Percentiles rank a stretch among this genome's conserved stretches.
Conservation (phyloP, 305 asterid genomes). For the Plantago coronopus region DNA sequence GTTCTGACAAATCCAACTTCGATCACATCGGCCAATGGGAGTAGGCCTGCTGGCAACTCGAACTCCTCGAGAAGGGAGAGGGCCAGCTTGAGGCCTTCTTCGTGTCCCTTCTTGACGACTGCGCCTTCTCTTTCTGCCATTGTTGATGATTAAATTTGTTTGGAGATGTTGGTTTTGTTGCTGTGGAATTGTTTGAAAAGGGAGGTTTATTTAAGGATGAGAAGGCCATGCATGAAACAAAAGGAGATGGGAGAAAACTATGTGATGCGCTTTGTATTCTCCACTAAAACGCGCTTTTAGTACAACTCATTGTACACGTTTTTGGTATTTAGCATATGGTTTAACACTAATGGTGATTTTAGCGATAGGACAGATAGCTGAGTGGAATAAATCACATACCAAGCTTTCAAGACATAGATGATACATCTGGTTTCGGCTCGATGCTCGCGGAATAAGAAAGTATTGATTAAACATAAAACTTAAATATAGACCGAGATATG, state of each 20-base stretch:
- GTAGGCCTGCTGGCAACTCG: constrained; percentile 47
- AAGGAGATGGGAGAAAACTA: constrained; percentile 33
- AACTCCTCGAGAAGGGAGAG: constrained; percentile 39
- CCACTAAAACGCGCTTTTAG: constrained; percentile 23
- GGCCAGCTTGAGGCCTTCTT: constrained; percentile 43
- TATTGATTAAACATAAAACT: no score
- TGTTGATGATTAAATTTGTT: constrained; percentile 5
- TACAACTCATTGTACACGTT: constrained; percentile 6
- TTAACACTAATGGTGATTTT: constrained; percentile 1
- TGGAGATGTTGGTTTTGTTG: not conserved
- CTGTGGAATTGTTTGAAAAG: not conserved
- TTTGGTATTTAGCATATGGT: constrained; percentile 10
- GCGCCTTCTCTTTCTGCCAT: constrained; percentile 53
- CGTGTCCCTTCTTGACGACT: constrained; percentile 39
- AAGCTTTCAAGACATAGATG: not conserved
- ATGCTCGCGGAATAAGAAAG: no score
- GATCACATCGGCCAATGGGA: constrained; percentile 42
- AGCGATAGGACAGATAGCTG: not conserved
- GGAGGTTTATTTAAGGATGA: constrained; percentile 27
- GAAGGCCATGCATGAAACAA: constrained; percentile 18
- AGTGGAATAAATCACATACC: not conserved
- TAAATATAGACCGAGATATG: no score
- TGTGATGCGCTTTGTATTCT: constrained; percentile 34
- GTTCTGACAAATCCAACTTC: constrained; percentile 45
- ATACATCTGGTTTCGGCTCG: constrained; percentile 20